Evolutionary conservation across 305 asterid species (phyloP), one percentile per base, ranked within the genome.

Genomic region (Fraxinus xanthoxyloides): DNA sequence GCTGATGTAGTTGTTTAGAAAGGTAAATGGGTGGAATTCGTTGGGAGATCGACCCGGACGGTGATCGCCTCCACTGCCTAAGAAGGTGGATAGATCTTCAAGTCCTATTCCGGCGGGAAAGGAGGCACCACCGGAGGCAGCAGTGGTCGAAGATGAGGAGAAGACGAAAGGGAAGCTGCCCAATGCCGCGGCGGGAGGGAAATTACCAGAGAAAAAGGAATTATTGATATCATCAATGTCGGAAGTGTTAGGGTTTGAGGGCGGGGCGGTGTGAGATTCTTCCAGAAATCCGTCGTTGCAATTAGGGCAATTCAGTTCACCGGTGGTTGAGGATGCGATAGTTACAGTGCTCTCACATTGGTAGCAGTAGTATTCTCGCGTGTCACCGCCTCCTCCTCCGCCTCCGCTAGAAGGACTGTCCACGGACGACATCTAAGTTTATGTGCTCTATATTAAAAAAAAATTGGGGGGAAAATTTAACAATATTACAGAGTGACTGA

Each of bases 301-400:
- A 87, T 82, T 88, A 70, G 97, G 97, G 90, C 97, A 92, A 61
- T 83, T 84, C 72, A 89, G 87, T 51, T 92, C 93, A 28, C 87
- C 85, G 21, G 87, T 81, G 1, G 95, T 92, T 4, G 91, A 85
- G 2, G 87, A 36, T 1, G 88, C 78, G 48, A 92, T 84, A 81
- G 82, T 32, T 72, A 92, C 92, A 72, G 85, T 84, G 7, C 84
- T 84, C 63, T 90, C 86, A 81, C 97, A 92, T 85, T 92, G 89
- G 85, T 91, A 85, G 78, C 97, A 92, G 85, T 80, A 85, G 83
- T 90, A 92, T 74, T 83, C 86, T 36, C 80, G 87, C 15, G 80
- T 73, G 17, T 74, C 88, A 15, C 83, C 77, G 10, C 72, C 85
- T 21, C 56, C 72, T 40, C 72, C 85, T 21, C 56, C 72, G 43